Conservation (phyloP, 768 basidiomycete genomes). For the Auricularia sp. region DNA sequence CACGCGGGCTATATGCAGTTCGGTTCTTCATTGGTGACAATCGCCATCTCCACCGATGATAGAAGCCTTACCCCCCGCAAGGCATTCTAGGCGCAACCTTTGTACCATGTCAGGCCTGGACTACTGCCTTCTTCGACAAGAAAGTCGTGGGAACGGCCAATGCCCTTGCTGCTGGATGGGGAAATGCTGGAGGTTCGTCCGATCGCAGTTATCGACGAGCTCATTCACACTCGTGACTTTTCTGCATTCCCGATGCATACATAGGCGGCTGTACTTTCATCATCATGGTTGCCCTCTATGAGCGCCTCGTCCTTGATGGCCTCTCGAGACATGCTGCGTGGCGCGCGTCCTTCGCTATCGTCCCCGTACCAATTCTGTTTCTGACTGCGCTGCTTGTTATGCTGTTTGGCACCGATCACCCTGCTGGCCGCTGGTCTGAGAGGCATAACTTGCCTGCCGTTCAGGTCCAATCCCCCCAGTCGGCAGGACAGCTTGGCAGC, state of each 20-base stretch:
- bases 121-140: constrained; percentile 50
- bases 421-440: constrained; percentile 42
- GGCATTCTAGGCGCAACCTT: constrained; percentile 47
- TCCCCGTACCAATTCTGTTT: constrained; percentile 46
- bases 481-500: too few species aligned
- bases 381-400: constrained; percentile 30
- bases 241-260: too few species aligned
- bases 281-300: constrained; percentile 45
- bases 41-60: neutral
- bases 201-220: neutral
- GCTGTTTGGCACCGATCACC: constrained; percentile 43
- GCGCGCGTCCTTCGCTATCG: constrained; percentile 44
- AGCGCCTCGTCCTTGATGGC: constrained; percentile 22
- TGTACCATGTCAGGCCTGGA: constrained; percentile 52
- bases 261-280: constrained; percentile 40
- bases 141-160: constrained; percentile 38
- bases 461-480: constrained; percentile 2
- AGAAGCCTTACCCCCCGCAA: constrained; percentile 4
- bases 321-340: constrained; percentile 32
- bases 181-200: constrained; percentile 23
- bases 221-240: too few species aligned
- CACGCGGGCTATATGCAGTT: constrained; percentile 30
- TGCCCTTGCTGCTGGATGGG: constrained; percentile 48
- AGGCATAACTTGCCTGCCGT: constrained; percentile 31
- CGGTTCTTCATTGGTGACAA: constrained; percentile 46